Percentiles rank a stretch among this genome's conserved stretches.
Evolutionary conservation across 2,329 filamentous ascomycete species (phyloP).

Genomic region (Talaromyces sp.): DNA sequence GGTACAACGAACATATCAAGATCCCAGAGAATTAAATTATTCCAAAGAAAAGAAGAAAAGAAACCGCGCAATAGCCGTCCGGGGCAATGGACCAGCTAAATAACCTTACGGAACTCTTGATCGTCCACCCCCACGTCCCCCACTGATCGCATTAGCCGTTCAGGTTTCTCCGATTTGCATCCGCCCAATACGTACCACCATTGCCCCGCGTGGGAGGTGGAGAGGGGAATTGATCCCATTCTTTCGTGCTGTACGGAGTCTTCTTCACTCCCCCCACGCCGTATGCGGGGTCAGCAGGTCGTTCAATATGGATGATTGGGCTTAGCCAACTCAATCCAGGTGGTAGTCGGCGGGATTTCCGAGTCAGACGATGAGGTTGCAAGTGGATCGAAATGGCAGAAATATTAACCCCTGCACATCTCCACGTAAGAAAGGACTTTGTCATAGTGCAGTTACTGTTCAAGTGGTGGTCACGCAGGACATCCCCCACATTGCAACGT

Average conservation of each 20-base stretch:
- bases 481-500: neutral
- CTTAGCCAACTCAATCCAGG: neutral
- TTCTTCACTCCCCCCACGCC: constrained; percentile 7
- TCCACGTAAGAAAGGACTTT: no score
- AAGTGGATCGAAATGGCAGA: neutral
- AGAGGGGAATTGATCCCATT: neutral
- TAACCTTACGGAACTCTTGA: constrained; percentile 10
- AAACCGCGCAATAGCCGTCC: neutral
- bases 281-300: constrained; percentile 14
- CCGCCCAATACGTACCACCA: neutral
- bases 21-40: neutral
- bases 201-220: neutral
- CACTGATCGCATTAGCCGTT: constrained; percentile 16
- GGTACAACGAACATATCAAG: neutral
- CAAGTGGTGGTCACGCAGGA: neutral
- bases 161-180: constrained; percentile 5
- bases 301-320: neutral
- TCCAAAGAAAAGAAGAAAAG: neutral
- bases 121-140: constrained; percentile 22
- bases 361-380: neutral
- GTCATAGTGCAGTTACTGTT: no score
- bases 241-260: neutral
- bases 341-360: neutral
- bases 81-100: constrained; percentile 13
- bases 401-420: neutral